Conservation (phyloP, 164 flowering plant genomes). For the Piper longum region DNA sequence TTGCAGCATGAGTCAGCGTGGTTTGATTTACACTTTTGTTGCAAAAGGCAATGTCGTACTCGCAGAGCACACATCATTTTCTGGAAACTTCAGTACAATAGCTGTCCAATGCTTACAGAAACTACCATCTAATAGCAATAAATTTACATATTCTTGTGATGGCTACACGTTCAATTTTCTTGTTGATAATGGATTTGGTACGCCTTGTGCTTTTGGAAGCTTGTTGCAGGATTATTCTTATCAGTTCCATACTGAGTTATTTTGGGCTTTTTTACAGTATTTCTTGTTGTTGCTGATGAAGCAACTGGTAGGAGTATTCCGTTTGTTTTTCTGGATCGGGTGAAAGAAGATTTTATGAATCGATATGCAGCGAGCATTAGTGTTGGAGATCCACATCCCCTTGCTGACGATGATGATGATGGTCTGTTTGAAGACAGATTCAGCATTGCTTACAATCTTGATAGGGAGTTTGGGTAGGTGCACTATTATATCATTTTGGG, state of each 20-base stretch:
- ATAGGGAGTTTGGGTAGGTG: constrained; percentile 88
- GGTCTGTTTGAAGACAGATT: constrained; percentile 83
- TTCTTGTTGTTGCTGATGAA: constrained; percentile 94
- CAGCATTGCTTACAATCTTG: constrained; percentile 93
- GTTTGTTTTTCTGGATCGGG: constrained; percentile 87
- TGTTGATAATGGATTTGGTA: constrained; percentile 75
- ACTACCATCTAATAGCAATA: constrained; percentile 75
- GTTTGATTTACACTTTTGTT: constrained; percentile 90
- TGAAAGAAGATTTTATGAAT: constrained; percentile 85
- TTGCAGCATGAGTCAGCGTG: constrained; percentile 57
- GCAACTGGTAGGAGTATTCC: constrained; percentile 70
- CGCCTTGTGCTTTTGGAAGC: neutral
- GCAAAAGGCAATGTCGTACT: constrained; percentile 88
- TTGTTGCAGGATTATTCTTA: neutral
- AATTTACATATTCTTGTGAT: constrained; percentile 86
- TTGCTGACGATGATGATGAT: constrained; percentile 75
- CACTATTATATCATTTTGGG: too few relatives aligned
- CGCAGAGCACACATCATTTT: constrained; percentile 84
- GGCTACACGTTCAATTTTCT: constrained; percentile 90
- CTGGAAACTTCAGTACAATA: constrained; percentile 90
- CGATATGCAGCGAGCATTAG: constrained; percentile 64
- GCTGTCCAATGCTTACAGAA: constrained; percentile 95
- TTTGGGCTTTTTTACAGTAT: constrained; percentile 36
- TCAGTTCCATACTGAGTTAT: neutral
- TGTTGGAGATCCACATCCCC: constrained; percentile 55